Evolutionary conservation across 768 basidiomycete species (phyloP).

Genomic region (Hypholoma sublateritium): DNA sequence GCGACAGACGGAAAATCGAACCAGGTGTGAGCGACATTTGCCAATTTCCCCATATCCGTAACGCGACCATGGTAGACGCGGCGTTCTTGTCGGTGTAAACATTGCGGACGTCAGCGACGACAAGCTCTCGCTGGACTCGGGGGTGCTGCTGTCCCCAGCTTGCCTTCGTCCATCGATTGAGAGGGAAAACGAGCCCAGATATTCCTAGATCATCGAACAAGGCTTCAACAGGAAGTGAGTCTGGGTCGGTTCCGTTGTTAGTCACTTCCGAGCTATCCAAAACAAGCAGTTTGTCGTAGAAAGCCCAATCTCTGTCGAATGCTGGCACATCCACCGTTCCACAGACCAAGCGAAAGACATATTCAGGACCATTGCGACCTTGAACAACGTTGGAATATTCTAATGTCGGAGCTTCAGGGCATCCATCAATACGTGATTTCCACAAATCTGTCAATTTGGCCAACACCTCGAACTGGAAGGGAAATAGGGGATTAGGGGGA

Average conservation of each 20-base stretch:
- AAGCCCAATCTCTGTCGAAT: constrained; percentile 37
- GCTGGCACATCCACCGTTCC: constrained; percentile 41
- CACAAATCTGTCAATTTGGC: constrained; percentile 45
- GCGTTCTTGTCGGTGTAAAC: constrained; percentile 29
- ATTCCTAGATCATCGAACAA: constrained; percentile 51
- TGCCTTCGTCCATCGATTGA: constrained; percentile 35
- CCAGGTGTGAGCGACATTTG: constrained; percentile 30
- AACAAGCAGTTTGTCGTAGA: constrained; percentile 47
- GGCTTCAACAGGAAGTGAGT: constrained; percentile 42
- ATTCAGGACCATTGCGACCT: constrained; percentile 29
- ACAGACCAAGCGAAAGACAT: constrained; percentile 40
- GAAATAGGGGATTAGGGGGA: not conserved
- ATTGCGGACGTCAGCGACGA: constrained; percentile 41
- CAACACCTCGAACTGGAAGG: constrained; percentile 45
- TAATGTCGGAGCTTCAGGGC: constrained; percentile 46
- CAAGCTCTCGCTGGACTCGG: constrained; percentile 36
- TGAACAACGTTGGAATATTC: constrained; percentile 31
- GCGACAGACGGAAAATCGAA: constrained; percentile 42
- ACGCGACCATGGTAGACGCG: constrained; percentile 31
- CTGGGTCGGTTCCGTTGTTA: constrained; percentile 20
- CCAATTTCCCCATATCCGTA: constrained; percentile 39
- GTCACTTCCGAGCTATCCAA: constrained; percentile 23
- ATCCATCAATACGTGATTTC: constrained; percentile 48
- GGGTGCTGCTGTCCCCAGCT: constrained; percentile 40
- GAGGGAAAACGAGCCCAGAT: constrained; percentile 42